Conservation (phyloP, 2,329 filamentous ascomycete species). For the Ilyonectria mors-panacis region DNA sequence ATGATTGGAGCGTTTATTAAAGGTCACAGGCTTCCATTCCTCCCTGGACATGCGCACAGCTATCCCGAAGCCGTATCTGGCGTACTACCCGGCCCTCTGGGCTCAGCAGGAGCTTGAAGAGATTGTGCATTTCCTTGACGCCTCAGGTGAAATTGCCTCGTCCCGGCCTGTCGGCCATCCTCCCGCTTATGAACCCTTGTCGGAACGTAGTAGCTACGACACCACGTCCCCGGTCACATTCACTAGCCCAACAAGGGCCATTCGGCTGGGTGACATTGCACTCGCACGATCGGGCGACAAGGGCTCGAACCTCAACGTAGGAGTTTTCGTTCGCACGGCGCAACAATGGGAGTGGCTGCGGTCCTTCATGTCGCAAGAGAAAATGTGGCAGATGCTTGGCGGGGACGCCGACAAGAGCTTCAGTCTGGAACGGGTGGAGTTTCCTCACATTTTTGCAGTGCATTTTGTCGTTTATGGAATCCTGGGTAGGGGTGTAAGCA, state of each 20-base stretch:
- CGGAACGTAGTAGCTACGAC: constrained; percentile 17
- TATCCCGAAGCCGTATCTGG: constrained; percentile 24
- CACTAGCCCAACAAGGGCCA: neutral
- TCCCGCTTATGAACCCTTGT: constrained; percentile 11
- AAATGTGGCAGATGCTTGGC: constrained; percentile 16
- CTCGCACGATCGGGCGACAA: constrained; percentile 28
- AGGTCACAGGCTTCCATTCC: constrained; percentile 22
- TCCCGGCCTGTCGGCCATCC: constrained; percentile 8
- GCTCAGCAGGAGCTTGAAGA: constrained; percentile 10
- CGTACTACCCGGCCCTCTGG: constrained; percentile 33
- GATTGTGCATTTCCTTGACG: constrained; percentile 9
- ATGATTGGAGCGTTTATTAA: neutral
- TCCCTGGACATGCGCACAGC: constrained; percentile 29
- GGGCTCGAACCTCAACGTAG: constrained; percentile 26
- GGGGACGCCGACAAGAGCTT: constrained; percentile 11
- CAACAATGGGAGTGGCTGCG: constrained; percentile 25
- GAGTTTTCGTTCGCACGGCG: constrained; percentile 15
- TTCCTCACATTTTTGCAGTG: constrained; percentile 18
- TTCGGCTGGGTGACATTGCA: constrained; percentile 18
- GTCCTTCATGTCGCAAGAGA: constrained; percentile 14
- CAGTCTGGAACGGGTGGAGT: constrained; percentile 26
- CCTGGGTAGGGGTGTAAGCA: constrained; percentile 23
- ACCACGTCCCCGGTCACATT: constrained; percentile 6
- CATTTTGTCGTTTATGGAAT: constrained; percentile 27
- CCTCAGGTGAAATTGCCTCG: neutral